Evolutionary conservation across 257 asterid genomes (phyloP), one percentile per base, ranked within the genome.

Genomic region (Gentiana dahurica): DNA sequence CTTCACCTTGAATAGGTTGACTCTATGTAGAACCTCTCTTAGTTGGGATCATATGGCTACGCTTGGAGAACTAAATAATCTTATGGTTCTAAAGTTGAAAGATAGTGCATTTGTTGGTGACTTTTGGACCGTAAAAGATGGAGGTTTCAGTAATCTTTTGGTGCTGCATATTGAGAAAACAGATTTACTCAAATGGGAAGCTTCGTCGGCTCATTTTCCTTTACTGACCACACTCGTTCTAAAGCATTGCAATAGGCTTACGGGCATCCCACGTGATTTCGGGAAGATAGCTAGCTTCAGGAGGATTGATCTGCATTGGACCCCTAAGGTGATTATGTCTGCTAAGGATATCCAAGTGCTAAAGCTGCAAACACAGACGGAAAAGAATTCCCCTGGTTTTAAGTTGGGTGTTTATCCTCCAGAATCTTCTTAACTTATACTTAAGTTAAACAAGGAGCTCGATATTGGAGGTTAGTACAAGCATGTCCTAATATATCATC

Each of bases 121-220:
- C 12, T 44, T 9, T 12, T 68, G 73, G 73, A 53, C 57, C 35
- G 41, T 64, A 3, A 57, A 55, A 8, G 51, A 5, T 6, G 64
- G 57, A 5, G 60, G 65, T 33, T 70, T 70, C 57, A 34, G 46
- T 6, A 34, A 35, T 53, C 75, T 70, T 1, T 13, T 53, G 33
- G 54, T 60, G 38, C 33, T 70, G 64, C 51, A 49, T 10, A 64
- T 70, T 34, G 57, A 53, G 10, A 55, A 45, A 2, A 54, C 71
- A 3, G 57, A 49, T 55, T 39, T 65, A 24, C 47, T 33, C 5
- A 15, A 6, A 1, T 69, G 74, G 74, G 51, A 4, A 2, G 41
- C 75, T 65, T 62, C 67, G 9, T 59, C 51, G 0, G 32, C 36
- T 47, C 57, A 51, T 51, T 70, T 65, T 12, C 71, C 75, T 2